phyloP scores from a whole-genome alignment of 345 rosid species.

The Eucalyptus guilfoylei region DNA sequence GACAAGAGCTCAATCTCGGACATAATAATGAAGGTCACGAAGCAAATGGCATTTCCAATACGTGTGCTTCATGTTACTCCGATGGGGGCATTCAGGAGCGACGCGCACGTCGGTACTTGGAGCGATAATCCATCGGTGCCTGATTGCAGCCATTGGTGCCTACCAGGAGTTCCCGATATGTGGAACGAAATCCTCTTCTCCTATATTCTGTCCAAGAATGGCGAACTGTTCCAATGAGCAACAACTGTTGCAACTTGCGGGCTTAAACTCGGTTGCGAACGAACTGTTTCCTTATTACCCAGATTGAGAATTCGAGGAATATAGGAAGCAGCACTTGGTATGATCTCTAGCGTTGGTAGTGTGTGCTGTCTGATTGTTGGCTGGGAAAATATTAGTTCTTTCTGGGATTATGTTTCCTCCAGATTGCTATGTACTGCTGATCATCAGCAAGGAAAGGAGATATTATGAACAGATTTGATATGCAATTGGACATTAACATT shows the following conservation, averaged over 20 bases:
- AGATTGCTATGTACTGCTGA: background rate
- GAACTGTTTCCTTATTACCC: background rate
- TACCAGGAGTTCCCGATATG: slow-evolving; percentile 64
- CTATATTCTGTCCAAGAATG: slow-evolving; percentile 9
- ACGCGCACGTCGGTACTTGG: slow-evolving; percentile 62
- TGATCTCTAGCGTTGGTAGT: background rate
- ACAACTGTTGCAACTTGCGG: background rate
- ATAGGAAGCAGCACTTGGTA: background rate
- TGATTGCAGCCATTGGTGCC: slow-evolving; percentile 76
- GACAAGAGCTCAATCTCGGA: slow-evolving; percentile 36
- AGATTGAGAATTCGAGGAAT: background rate
- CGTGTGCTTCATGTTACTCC: slow-evolving; percentile 49
- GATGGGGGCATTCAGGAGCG: slow-evolving; percentile 57
- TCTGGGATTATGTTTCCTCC: background rate
- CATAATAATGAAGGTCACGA: slow-evolving; percentile 16
- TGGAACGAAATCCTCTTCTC: slow-evolving; percentile 55
- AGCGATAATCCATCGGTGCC: slow-evolving; percentile 51
- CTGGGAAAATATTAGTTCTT: background rate
- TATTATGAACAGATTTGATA: background rate
- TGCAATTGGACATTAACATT: background rate
- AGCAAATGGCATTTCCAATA: slow-evolving; percentile 24
- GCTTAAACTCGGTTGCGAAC: background rate
- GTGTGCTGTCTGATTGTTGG: background rate
- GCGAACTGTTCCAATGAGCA: background rate
- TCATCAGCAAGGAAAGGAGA: background rate